Base-by-base conservation (phyloP, 2,329 filamentous ascomycete genomes). In the Beauveria caledonica region DNA sequence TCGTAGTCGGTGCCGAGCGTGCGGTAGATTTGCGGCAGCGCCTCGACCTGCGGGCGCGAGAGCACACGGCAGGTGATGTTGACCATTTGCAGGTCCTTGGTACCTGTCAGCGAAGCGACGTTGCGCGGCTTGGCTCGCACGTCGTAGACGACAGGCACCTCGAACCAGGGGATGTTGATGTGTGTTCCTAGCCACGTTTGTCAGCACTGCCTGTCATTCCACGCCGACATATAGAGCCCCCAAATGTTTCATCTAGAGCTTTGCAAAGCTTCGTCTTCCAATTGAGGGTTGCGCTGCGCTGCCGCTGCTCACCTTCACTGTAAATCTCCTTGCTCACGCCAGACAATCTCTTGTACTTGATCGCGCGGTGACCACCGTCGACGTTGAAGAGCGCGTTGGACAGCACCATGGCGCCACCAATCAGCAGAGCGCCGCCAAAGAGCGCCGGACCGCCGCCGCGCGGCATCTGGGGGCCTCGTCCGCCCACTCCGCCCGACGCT, bases 11-110 rank as follows among this genome's bases (percentile, higher is more conserved):
- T 87, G 59, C 94, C 94, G 40, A 99, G 83, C 1, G 94, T 99
- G 66, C 94, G 85, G 83, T 97, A 99, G 71, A 99, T 99, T 78
- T 96, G 91, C 19, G 94, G 94, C 46, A 99, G 85, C 36, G 92
- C 89, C 66, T 90, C 86, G 70, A 99, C 80, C 62, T 92, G 86
- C 60, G 94, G 94, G 68, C 92, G 83, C 62, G 93, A 97, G 58
- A 99, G 89, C 62, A 99, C 94, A 90, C 94, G 93, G 78, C 94
- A 99, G 72, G 93, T 99, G 74, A 99, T 97, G 84, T 99, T 99
- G 73, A 97, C 94, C 94, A 99, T 99, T 81, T 99, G 94, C 77
- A 99, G 80, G 77, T 99, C 94, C 82, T 99, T 99, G 72, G 94
- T 99, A 68, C 94, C 94, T 62, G 94, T 99, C 66, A 99, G 85